Base-by-base conservation (phyloP, 2,329 filamentous ascomycete genomes). In the Fusarium ramigenum region DNA sequence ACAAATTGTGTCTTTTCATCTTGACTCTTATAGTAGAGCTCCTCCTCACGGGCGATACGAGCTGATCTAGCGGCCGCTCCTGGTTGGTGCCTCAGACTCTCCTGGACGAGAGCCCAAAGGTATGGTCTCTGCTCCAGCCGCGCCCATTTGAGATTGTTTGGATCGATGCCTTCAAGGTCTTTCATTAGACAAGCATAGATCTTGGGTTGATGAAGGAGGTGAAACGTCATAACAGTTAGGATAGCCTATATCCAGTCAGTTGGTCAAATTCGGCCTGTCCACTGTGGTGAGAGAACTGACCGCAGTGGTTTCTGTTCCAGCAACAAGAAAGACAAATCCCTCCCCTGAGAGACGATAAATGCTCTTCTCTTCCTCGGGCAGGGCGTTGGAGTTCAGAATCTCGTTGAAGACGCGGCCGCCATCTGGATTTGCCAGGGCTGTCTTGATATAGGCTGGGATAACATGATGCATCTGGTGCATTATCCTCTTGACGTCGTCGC, bases 251-350 rank as follows among this genome's bases (percentile, higher is more conserved):
- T 49, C 10, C 0, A n/a, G 28, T 49, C 7, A 49, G 28, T n/a
- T n/a, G 4, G 4, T 5, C 1, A 6, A 32, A 25, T 5, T 5
- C 4, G n/a, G 18, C 12, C 36, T 21, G 16, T 2, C 19, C 2
- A 28, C 1, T 4, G 39, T 16, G 2, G 5, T 9, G 2, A 12
- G 15, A n/a, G 6, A 9, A 19, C 81, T 78, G 30, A 80, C 81
- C 23, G 79, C 80, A 7, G 76, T 79, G 2, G 80, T 85, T 67
- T 85, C 83, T 0, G 81, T 82, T 1, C 83, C 84, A 5, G 81
- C 84, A 4, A 77, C 70, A 3, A 84, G 56, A 23, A 86, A 66
- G 8, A 78, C 72, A 25, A 80, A 80, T 0, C 80, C 83, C 46
- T 86, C 84, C 4, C 84, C 78, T 15, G 78, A 78, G 2, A 85